Evolutionary conservation across 768 basidiomycete species (phyloP), one percentile per base, ranked within the genome.

Genomic region (Trametes meyenii): DNA sequence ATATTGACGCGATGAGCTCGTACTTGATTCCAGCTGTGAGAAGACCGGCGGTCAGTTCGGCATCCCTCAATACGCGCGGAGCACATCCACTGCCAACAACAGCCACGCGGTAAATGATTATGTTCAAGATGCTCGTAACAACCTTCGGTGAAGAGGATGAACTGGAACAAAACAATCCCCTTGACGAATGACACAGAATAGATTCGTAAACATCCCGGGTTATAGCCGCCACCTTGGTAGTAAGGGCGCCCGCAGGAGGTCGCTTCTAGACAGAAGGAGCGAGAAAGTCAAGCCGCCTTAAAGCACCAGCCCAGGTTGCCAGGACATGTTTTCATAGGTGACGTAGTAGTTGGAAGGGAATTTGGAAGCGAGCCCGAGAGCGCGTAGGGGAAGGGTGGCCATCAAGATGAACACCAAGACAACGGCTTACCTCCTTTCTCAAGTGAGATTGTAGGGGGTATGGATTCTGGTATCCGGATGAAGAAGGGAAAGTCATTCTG

Each of bases 401-500:
- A 44, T 45, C 43, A 38, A 11, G 39, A 55, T 6, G 43, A 5
- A 55, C 33, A 8, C 23, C 26, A 50, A 21, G 55, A 16, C 21
- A 48, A 45, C 11, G 21, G 65, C 82, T 64, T 58, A 86, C 90
- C 89, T 69, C 84, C 83, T 71, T 84, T 87, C 58, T 93, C 90
- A 59, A 97, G 79, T 5, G 89, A 84, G 60, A 94, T 84, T 43
- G 83, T 91, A 16, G 95, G 93, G 2, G 96, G 95, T 60, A 94
- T 88, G 11, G 91, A 90, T 73, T 96, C 94, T 0, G 96, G 96
- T 69, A 98, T 88, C 24, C 94, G 89, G 51, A 98, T 90, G 58
- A 86, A 85, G 73, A 98, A 98, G 3, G 89, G 88, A 66, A 92
- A 89, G 76, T 95, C 94, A 83, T 87, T 86, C 92, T 94, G 61